A percentile compares a stretch with the other conserved stretches of the same genome.
These are phyloP conservation scores for Metschnikowia anglica DNA, from an alignment of 805 yeast species.

Conservation along the genomic window DNA sequence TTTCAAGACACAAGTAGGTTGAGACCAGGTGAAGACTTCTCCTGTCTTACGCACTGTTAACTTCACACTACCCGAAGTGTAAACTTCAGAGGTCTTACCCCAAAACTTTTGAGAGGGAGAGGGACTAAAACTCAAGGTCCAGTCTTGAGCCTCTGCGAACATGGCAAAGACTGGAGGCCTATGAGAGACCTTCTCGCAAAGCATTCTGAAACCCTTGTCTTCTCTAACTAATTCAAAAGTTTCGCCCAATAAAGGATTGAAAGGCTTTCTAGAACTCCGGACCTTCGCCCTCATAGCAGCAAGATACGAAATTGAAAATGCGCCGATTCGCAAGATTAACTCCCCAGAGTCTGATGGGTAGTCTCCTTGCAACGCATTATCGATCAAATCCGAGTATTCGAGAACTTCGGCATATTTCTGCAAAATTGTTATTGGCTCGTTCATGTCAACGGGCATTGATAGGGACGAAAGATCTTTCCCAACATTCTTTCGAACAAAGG, in stretches of 20 bases:
- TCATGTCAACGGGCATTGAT: slow-evolving; percentile 91
- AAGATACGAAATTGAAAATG: slow-evolving; percentile 76
- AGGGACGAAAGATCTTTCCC: slow-evolving; percentile 85
- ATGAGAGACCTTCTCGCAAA: slow-evolving; percentile 86
- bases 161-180: slow-evolving; percentile 85
- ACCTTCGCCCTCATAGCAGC: slow-evolving; percentile 72
- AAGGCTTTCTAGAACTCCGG: slow-evolving; percentile 83
- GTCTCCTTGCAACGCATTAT: slow-evolving; percentile 52
- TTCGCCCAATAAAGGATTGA: slow-evolving; percentile 92
- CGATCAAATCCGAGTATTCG: slow-evolving; percentile 71
- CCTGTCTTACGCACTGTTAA: slow-evolving; percentile 59
- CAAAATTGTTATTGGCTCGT: slow-evolving; percentile 84
- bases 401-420: slow-evolving; percentile 77
- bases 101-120: slow-evolving; percentile 85
- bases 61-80: slow-evolving; percentile 67
- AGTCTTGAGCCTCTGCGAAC: slow-evolving; percentile 65
- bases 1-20: slow-evolving; percentile 79
- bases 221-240: slow-evolving; percentile 88
- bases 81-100: slow-evolving; percentile 89
- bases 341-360: slow-evolving; percentile 52
- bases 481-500: slow-evolving; percentile 81
- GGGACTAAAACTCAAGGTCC: slow-evolving; percentile 68
- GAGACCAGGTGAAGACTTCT: slow-evolving; percentile 76
- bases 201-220: slow-evolving; percentile 68
- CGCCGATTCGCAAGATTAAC: slow-evolving; percentile 64